These are phyloP conservation scores for Torulaspora maleeae DNA, from an alignment of 805 yeast genomes.

Conservation along the genomic window DNA sequence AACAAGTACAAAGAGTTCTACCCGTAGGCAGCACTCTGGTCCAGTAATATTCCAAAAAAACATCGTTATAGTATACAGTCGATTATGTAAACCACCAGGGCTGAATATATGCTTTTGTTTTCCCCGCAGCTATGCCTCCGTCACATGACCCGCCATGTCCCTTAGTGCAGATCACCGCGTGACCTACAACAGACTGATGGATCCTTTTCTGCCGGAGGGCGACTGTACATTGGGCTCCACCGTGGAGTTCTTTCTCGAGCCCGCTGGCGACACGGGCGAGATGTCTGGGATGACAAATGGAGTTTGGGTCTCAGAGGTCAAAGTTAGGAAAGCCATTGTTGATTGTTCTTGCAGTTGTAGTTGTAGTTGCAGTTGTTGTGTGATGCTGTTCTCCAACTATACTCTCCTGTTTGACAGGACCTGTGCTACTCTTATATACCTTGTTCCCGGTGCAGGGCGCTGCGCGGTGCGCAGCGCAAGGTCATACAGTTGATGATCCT, in stretches of 20 bases:
- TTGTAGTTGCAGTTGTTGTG: not conserved
- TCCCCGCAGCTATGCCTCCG: not conserved
- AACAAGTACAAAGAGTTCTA: slow-evolving; percentile 74
- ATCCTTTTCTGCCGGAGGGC: slow-evolving; percentile 13
- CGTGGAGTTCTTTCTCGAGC: slow-evolving; percentile 32
- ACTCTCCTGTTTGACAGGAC: not conserved
- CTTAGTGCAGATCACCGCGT: not conserved
- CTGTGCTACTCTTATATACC: not conserved
- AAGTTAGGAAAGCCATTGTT: slow-evolving; percentile 44
- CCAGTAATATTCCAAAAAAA: not conserved
- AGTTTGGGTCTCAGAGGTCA: slow-evolving; percentile 51
- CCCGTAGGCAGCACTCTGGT: slow-evolving; percentile 4
- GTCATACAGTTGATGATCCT: not conserved
- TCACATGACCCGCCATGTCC: not conserved
- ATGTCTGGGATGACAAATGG: slow-evolving; percentile 64
- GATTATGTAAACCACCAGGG: too few relatives aligned
- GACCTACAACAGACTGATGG: slow-evolving; percentile 15
- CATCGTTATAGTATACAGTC: not conserved
- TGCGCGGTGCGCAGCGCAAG: not conserved
- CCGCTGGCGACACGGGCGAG: slow-evolving; percentile 48
- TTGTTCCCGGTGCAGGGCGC: not conserved
- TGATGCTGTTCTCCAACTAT: not conserved
- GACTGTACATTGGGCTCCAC: slow-evolving; percentile 4
- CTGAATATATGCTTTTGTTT: not conserved
- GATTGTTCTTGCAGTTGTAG: slow-evolving; percentile 9